Evolutionary conservation across 257 asterid genomes (phyloP), one percentile per base, ranked within the genome.

Genomic region (Solanum corneliomulleri): DNA sequence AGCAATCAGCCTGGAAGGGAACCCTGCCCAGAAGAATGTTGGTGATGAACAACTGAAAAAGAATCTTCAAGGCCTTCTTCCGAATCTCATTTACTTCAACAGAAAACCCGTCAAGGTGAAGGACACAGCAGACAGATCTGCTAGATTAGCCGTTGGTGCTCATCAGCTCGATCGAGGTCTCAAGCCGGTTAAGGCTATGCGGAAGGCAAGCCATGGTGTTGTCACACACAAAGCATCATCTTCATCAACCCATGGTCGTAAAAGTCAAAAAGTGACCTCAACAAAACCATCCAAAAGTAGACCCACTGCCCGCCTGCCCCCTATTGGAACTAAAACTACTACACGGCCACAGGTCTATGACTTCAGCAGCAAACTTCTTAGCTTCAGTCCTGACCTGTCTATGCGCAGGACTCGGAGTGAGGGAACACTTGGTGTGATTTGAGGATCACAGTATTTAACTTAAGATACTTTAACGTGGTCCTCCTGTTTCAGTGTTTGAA

Each of bases 11-110:
- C 87, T 97, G 82, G 98, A 96, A 90, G 99, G 98, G 31, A 97
- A 96, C 92, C 99, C 99, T 0, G 98, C 96, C 56, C 98, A 94
- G 92, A 97, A 94, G 91, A 97, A 95, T n/a, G 95, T 97, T 4
- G 99, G 99, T 7, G 98, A 96, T 14, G 99, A 96, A 60, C 99
- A 93, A 83, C 83, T 97, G 52, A 94, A 94, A 94, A 97, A 94
- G 83, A 89, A 92, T 74, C 92, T 97, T 85, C 95, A 88, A 66
- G 92, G 97, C 85, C 99, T 97, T 85, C 95, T 97, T 68, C 99
- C 99, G 9, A 89, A 92, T 49, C 96, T 97, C 82, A 81, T 94
- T 42, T 96, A 93, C 92, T 96, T 92, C 89, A 96, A 96, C 90
- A 85, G 98, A 69, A 94, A 93, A 75, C 86, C 99, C 60, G 90